These are phyloP conservation scores for Pythium grandisporangium DNA, from an alignment of 352 stramenopile genomes.

Conservation along the genomic window DNA sequence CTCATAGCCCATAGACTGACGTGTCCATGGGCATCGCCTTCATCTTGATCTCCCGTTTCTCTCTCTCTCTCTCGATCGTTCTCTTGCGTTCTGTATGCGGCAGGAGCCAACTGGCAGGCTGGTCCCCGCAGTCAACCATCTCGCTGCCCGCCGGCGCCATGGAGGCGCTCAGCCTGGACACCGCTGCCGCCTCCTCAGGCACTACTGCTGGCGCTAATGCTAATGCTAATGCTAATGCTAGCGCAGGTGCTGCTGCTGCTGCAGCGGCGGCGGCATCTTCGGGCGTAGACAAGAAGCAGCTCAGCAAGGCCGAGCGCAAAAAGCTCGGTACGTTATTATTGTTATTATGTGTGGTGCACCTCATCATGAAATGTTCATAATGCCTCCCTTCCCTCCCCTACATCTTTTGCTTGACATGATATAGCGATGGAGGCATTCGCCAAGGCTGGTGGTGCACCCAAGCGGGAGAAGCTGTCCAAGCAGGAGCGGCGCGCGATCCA, in stretches of 20 bases:
- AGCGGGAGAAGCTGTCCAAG: conserved; percentile 87
- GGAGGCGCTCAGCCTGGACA: conserved; percentile 48
- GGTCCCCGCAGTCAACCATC: conserved; percentile 27
- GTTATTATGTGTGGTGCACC: too few species aligned
- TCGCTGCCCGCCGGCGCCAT: conserved; percentile 13
- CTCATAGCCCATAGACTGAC: too few species aligned
- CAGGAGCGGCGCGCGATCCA: conserved; percentile 89
- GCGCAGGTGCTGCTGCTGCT: too few species aligned
- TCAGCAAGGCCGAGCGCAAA: conserved; percentile 63
- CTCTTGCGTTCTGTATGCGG: neutral
- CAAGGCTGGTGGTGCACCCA: conserved; percentile 25
- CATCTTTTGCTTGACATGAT: too few species aligned
- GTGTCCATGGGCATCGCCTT: too few species aligned
- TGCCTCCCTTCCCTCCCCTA: too few species aligned
- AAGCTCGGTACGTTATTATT: conserved; percentile 22
- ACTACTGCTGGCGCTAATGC: too few species aligned
- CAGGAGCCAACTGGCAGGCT: conserved; percentile 50
- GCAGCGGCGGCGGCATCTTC: too few species aligned
- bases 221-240: too few species aligned
- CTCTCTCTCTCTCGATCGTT: neutral
- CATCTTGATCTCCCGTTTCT: neutral
- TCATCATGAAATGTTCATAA: too few species aligned
- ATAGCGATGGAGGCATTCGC: conserved; percentile 52
- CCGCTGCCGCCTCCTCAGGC: too few species aligned
- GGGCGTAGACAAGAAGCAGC: conserved; percentile 23